A percentile compares a stretch with the other conserved stretches of the same genome.
phyloP scores from a whole-genome alignment of 805 yeast species.

The Brettanomyces nanus region DNA sequence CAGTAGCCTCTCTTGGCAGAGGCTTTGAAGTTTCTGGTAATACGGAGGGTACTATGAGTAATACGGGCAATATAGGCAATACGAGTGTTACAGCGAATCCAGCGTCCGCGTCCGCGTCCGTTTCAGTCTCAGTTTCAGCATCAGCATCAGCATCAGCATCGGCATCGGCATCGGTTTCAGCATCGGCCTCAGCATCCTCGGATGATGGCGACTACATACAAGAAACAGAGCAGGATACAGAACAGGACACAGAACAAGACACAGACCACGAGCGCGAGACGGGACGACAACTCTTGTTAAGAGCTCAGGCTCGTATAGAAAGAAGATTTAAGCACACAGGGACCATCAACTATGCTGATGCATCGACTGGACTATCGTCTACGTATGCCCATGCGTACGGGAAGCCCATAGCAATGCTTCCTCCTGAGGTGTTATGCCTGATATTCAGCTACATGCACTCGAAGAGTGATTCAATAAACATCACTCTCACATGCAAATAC shows the following conservation, averaged over 20 bases:
- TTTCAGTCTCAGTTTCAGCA: no score
- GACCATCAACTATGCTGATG: no score
- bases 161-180: no score
- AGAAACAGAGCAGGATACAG: no score
- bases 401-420: conserved; percentile 36
- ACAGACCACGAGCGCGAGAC: conserved; percentile 1
- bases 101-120: no score
- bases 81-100: no score
- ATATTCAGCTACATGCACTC: conserved; percentile 59
- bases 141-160: no score
- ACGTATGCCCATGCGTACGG: no score
- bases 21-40: not conserved
- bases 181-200: conserved; percentile 1
- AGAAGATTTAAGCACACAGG: not conserved
- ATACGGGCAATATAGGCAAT: no score
- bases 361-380: no score
- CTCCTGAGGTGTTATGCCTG: conserved; percentile 55
- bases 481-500: conserved; percentile 67
- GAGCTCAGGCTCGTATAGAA: conserved; percentile 18
- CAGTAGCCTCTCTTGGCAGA: no score
- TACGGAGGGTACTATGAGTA: no score
- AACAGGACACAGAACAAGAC: conserved; percentile 1
- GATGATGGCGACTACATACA: conserved; percentile 2
- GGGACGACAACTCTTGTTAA: conserved; percentile 1
- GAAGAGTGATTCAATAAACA: conserved; percentile 48